Conservation (phyloP, 306 rosid species). For the Inga laurina region DNA sequence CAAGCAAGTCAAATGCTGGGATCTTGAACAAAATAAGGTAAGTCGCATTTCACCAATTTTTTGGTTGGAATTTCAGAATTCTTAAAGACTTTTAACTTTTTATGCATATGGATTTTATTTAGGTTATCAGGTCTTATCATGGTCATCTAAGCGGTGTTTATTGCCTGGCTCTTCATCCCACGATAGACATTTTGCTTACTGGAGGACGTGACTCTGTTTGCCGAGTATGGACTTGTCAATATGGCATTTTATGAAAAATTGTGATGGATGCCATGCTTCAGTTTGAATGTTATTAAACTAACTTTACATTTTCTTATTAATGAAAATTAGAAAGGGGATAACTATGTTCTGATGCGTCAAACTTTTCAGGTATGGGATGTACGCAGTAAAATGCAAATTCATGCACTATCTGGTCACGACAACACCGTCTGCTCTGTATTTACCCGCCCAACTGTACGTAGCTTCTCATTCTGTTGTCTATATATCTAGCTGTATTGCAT, state of each 20-base stretch:
- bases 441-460: constrained; percentile 81
- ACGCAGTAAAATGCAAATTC: constrained; percentile 92
- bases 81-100: not conserved
- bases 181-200: constrained; percentile 85
- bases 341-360: constrained; percentile 27
- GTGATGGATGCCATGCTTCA: constrained; percentile 19
- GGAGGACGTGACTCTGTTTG: constrained; percentile 99
- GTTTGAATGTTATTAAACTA: not conserved
- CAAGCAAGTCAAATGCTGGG: constrained; percentile 99
- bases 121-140: constrained; percentile 96
- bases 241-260: constrained; percentile 20
- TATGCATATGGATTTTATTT: constrained; percentile 8
- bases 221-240: constrained; percentile 66
- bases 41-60: constrained; percentile 8
- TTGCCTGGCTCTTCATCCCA: constrained; percentile 97
- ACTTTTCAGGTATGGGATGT: constrained; percentile 93
- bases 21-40: constrained; percentile 98
- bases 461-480: constrained; percentile 23
- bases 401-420: constrained; percentile 93
- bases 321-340: constrained; percentile 24
- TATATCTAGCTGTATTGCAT: constrained; percentile 16
- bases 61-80: constrained; percentile 23
- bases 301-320: not conserved
- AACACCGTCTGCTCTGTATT: constrained; percentile 98
- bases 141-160: constrained; percentile 99